Evolutionary conservation across 345 rosid genomes (phyloP).

Genomic region (Heritiera littoralis): DNA sequence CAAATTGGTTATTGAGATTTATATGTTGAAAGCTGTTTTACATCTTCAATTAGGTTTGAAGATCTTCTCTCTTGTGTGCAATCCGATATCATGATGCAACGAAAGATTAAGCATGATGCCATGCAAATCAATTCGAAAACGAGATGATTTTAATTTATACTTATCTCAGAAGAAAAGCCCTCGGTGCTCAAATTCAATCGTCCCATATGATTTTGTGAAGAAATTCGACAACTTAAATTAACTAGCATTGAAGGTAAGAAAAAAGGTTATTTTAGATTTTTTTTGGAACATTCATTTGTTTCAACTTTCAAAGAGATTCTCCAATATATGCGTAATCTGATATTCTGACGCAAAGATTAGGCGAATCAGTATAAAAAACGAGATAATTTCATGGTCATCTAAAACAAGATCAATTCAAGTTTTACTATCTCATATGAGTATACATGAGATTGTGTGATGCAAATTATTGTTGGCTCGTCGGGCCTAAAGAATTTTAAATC

Average conservation of each 20-base stretch:
- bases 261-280: neutral
- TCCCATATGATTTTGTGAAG: neutral
- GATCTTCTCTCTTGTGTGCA: neutral
- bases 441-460: constrained; percentile 12
- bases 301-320: constrained; percentile 12
- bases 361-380: constrained; percentile 28
- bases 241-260: neutral
- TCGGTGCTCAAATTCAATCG: neutral
- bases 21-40: too few species aligned
- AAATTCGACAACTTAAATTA: neutral
- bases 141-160: neutral
- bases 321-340: neutral
- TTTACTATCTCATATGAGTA: neutral
- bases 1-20: neutral
- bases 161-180: neutral
- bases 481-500: constrained; percentile 9
- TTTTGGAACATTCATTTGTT: constrained; percentile 11
- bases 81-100: neutral
- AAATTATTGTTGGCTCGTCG: neutral
- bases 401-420: constrained; percentile 9
- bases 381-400: neutral
- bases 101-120: constrained; percentile 12
- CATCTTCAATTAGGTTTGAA: neutral
- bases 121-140: constrained; percentile 9
- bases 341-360: constrained; percentile 19